phyloP scores from a whole-genome alignment of 176 grass and related monocot genomes.

The Aegilops tauschii region DNA sequence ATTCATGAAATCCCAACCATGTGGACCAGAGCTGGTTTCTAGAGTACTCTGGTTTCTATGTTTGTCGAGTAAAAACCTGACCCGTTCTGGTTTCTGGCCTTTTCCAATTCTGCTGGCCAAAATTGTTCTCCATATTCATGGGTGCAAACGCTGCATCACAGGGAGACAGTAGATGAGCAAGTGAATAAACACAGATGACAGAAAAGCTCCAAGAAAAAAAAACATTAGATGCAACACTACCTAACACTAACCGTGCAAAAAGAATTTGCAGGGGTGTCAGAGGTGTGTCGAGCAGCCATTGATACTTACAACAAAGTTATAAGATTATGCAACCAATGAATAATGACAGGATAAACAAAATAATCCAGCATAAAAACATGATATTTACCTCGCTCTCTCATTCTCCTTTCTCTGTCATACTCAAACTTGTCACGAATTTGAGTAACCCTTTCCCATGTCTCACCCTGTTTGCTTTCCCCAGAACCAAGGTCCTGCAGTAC shows the following conservation, averaged over 20 bases:
- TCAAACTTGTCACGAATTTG: conserved; percentile 99
- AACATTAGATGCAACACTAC: conserved; percentile 2
- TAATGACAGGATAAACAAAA: not conserved
- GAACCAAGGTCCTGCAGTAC: conserved; percentile 60
- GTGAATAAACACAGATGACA: not conserved
- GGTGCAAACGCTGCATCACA: conserved; percentile 58
- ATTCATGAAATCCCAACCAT: not conserved
- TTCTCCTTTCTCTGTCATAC: conserved; percentile 90
- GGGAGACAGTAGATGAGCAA: conserved; percentile 3
- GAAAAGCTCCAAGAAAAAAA: not conserved
- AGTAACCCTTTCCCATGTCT: conserved; percentile 79
- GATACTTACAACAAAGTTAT: not conserved
- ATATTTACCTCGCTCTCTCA: conserved; percentile 76
- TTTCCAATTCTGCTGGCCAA: conserved; percentile 12
- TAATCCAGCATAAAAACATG: not conserved
- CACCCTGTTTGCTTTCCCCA: conserved; percentile 48
- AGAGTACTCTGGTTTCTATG: not conserved
- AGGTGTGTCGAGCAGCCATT: not conserved
- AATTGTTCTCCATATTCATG: conserved; percentile 46
- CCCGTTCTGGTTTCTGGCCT: conserved; percentile 23
- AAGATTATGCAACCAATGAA: not conserved
- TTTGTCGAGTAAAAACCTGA: conserved; percentile 16
- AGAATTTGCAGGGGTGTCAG: not conserved
- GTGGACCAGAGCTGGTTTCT: not conserved
- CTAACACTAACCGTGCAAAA: not conserved